These are phyloP conservation scores for Helminthosporium solani DNA, from an alignment of 2,329 filamentous ascomycete species.

Conservation along the genomic window DNA sequence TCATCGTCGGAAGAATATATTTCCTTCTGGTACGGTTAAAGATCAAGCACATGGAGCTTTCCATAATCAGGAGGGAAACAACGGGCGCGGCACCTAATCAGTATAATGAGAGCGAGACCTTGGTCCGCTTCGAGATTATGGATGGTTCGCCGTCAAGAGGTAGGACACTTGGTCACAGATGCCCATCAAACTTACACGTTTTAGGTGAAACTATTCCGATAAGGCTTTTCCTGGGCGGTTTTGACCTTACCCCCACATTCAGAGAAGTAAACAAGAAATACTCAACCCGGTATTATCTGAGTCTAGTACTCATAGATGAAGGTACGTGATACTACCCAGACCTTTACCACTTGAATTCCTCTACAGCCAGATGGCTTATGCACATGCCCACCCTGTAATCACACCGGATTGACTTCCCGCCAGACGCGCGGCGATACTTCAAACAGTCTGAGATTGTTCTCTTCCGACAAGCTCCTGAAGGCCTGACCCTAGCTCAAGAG, in stretches of 20 bases:
- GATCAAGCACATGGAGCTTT: constrained; percentile 99
- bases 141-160: constrained; percentile 96
- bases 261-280: constrained; percentile 99
- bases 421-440: constrained; percentile 95
- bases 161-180: constrained; percentile 44
- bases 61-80: constrained; percentile 94
- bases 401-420: constrained; percentile 16
- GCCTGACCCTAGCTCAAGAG: constrained; percentile 49
- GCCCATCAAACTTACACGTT: constrained; percentile 19
- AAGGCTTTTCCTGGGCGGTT: constrained; percentile 91
- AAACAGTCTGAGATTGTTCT: constrained; percentile 99
- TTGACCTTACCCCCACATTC: constrained; percentile 97
- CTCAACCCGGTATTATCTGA: constrained; percentile 96
- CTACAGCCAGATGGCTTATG: constrained; percentile 5
- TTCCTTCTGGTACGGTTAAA: constrained; percentile 95
- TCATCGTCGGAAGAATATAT: constrained; percentile 98
- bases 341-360: background rate
- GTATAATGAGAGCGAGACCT: constrained; percentile 98
- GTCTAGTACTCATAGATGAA: constrained; percentile 92
- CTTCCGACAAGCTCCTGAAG: constrained; percentile 71
- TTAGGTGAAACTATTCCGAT: constrained; percentile 89
- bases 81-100: constrained; percentile 96
- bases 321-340: constrained; percentile 50
- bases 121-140: constrained; percentile 99
- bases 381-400: constrained; percentile 26